Base-by-base conservation (phyloP, 768 basidiomycete species). In the Cantharellus anzutake region DNA sequence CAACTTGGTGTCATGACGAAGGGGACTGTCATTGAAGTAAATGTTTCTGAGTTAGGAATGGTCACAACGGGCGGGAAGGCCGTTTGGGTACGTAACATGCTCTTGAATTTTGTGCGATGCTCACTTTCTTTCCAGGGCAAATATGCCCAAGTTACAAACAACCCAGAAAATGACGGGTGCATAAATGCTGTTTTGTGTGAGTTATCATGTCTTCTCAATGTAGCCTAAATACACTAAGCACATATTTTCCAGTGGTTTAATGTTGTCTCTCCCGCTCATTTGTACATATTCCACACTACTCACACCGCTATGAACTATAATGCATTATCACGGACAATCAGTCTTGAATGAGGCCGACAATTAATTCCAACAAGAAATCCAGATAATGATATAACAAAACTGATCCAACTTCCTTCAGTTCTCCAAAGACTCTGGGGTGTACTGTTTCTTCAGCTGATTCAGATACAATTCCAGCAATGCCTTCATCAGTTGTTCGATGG, bases 11-110 rank as follows among this genome's bases (percentile, higher is more conserved):
- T 99, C 42, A 79, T 99, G 73, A 98, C 96, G 3, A 98, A 98
- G 71, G 96, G 96, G 56, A 99, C 96, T 0, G 83, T 99, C 64
- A 84, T 99, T 60, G 96, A 99, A 70, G 94, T 98, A 66, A 98
- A 99, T 66, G 91, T 96, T n/a, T 94, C 92, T 48, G 94, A 98
- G 70, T 75, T 98, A 63, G 94, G 94, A 59, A 84, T 97, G 80
- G 94, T 98, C 42, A 97, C 94, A 7, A 84, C 94, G 2, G 92
- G 94, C 57, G 94, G 94, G 63, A 97, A 97, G 69, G 74, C 74
- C 35, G 73, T 72, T 1, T 74, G 73, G 73, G 70, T 71, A 5
- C 69, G 70, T 71, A 44, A 7, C 37, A 34, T 4, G 7, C 42
- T 41, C 57, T 57, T 5, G 5, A 29, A 41, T 14, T 50, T 57